Percentiles rank a stretch among this genome's conserved stretches.
Evolutionary conservation across 1,139 yeast species (phyloP).

Genomic region (Zygosaccharomyces pseudobailii): DNA sequence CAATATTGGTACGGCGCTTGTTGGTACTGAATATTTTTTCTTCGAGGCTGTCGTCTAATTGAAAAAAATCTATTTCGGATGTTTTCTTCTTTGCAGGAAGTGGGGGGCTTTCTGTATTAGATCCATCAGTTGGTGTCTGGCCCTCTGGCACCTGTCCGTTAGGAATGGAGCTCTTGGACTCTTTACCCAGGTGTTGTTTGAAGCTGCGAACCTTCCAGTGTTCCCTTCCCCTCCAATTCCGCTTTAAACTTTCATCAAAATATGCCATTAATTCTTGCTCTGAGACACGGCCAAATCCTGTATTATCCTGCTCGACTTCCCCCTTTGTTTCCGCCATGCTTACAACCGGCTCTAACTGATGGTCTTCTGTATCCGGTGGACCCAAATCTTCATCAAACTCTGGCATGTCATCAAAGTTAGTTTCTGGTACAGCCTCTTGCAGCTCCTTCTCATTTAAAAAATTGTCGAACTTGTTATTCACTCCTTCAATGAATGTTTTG

Average conservation of each 20-base stretch:
- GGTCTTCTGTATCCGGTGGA: slow-evolving; percentile 6
- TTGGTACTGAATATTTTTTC: slow-evolving; percentile 46
- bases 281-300: slow-evolving; percentile 37
- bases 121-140: neutral
- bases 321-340: slow-evolving; percentile 8
- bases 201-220: slow-evolving; percentile 82
- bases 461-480: slow-evolving; percentile 36
- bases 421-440: slow-evolving; percentile 37
- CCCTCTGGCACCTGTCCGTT: slow-evolving; percentile 35
- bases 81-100: slow-evolving; percentile 36
- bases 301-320: slow-evolving; percentile 11
- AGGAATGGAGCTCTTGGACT: slow-evolving; percentile 15
- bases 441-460: slow-evolving; percentile 33
- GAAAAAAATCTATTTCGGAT: slow-evolving; percentile 50
- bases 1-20: slow-evolving; percentile 37
- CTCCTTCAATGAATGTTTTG: slow-evolving; percentile 47
- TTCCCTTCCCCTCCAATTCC: slow-evolving; percentile 88
- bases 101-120: neutral
- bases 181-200: slow-evolving; percentile 34
- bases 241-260: slow-evolving; percentile 64
- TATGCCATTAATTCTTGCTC: slow-evolving; percentile 73
- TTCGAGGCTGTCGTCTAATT: slow-evolving; percentile 33
- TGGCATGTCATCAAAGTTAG: slow-evolving; percentile 16
- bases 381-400: slow-evolving; percentile 8
- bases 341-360: neutral